phyloP scores from a whole-genome alignment of 345 rosid genomes.

The Brassica napus region DNA sequence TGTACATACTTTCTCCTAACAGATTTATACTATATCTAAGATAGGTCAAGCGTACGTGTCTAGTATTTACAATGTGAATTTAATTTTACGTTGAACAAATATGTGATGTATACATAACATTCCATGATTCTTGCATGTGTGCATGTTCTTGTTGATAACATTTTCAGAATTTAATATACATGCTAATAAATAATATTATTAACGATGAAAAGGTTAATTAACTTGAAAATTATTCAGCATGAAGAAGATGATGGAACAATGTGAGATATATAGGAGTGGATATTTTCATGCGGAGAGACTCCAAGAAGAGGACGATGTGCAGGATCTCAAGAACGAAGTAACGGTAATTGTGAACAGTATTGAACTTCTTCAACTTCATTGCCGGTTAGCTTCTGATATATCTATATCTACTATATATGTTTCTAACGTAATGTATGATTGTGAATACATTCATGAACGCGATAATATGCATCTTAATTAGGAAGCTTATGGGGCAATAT shows the following conservation, averaged over 20 bases:
- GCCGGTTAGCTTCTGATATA: constrained; percentile 42
- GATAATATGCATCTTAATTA: constrained; percentile 12
- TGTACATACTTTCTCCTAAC: not conserved
- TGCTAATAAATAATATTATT: not conserved
- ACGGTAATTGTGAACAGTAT: constrained; percentile 47
- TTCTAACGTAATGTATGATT: not conserved
- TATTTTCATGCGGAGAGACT: constrained; percentile 3
- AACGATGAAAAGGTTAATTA: not conserved
- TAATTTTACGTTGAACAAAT: not conserved
- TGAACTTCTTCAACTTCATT: constrained; percentile 47
- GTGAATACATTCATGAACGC: not conserved
- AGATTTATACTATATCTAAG: not conserved
- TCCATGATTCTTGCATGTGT: not conserved
- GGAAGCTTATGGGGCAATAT: constrained; percentile 60
- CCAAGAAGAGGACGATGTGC: constrained; percentile 35
- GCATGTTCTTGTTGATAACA: not conserved
- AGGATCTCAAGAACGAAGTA: constrained; percentile 49
- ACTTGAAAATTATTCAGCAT: constrained; percentile 40
- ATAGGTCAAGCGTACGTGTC: not conserved
- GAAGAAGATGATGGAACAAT: constrained; percentile 50
- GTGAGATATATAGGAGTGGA: constrained; percentile 32
- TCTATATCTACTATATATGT: not conserved
- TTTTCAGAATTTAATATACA: not conserved
- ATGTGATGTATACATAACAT: not conserved
- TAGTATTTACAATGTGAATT: not conserved